Evolutionary conservation across 345 rosid genomes (phyloP).

Genomic region (Salix purpurea): DNA sequence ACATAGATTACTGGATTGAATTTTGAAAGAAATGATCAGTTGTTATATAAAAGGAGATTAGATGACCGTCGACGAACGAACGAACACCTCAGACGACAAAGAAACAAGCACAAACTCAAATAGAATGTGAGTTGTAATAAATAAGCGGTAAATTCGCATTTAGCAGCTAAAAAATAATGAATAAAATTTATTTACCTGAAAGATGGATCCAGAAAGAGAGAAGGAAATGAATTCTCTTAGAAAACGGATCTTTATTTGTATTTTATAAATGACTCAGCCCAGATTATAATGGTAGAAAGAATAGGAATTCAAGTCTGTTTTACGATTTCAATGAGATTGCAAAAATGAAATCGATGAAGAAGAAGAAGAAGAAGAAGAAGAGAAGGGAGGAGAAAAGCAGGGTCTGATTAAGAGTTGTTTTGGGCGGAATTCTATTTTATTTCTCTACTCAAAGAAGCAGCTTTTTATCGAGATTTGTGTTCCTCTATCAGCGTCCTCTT

Average conservation of each 20-base stretch:
- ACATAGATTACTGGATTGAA: conserved; percentile 18
- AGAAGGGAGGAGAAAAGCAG: background rate
- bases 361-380: no score
- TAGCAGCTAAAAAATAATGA: background rate
- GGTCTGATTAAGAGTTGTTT: no score
- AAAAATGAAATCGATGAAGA: background rate
- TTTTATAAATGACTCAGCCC: background rate
- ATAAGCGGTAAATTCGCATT: background rate
- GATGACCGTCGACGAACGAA: conserved; percentile 56
- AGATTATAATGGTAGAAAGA: background rate
- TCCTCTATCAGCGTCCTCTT: background rate
- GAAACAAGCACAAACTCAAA: background rate
- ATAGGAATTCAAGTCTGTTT: background rate
- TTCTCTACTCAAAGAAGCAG: no score
- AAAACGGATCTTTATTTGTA: background rate
- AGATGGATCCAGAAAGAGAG: background rate
- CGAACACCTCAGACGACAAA: conserved; percentile 22
- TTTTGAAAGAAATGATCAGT: background rate
- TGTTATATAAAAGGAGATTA: conserved; percentile 22
- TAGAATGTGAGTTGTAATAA: background rate
- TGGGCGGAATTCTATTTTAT: no score
- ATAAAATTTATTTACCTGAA: background rate
- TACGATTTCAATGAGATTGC: background rate
- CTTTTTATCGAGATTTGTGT: background rate
- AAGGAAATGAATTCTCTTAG: background rate